Percentiles rank a stretch among this genome's conserved stretches.
These are phyloP conservation scores for Withania somnifera DNA, from an alignment of 305 asterid genomes.

Conservation along the genomic window DNA sequence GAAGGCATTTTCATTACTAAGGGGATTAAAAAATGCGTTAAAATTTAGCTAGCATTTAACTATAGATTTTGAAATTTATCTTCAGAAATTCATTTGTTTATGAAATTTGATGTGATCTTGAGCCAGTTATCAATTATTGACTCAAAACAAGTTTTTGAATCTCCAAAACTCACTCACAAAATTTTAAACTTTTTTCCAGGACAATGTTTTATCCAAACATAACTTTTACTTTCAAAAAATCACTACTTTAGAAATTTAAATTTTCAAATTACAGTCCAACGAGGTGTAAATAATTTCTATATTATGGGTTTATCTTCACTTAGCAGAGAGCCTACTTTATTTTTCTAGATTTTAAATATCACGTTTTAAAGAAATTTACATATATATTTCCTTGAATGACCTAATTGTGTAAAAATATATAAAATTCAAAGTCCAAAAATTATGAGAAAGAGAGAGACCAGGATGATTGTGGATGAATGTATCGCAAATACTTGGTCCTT, in stretches of 20 bases:
- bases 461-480: constrained; percentile 8
- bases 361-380: background rate
- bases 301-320: background rate
- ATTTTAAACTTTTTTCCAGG: no score
- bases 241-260: no score
- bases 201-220: no score
- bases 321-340: background rate
- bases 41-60: background rate
- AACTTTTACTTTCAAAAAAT: no score
- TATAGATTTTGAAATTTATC: background rate
- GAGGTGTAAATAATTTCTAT: background rate
- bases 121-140: background rate
- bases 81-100: background rate
- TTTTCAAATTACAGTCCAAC: background rate
- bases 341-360: background rate
- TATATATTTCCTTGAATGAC: background rate
- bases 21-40: background rate
- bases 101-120: background rate
- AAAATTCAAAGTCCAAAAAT: background rate
- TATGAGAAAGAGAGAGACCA: background rate
- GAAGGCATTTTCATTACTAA: background rate
- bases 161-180: no score
- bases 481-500: constrained; percentile 16
- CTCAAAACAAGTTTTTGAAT: no score
- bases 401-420: background rate